These are phyloP conservation scores for Pythium aquatile DNA, from an alignment of 352 stramenopile species.

Conservation along the genomic window DNA sequence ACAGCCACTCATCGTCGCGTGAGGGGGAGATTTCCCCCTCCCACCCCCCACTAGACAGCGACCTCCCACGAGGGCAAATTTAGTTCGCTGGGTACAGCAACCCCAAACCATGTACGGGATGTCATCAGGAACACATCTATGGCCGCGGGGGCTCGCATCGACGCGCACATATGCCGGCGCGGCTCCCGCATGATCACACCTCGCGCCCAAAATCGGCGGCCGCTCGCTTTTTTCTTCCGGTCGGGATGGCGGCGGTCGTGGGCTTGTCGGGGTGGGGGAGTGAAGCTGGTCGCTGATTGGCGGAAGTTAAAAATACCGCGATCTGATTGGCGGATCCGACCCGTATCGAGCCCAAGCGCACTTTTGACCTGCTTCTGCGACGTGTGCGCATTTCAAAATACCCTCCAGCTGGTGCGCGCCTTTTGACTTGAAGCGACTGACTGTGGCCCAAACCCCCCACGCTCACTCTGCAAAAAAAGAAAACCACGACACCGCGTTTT, in stretches of 20 bases:
- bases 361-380: slow-evolving; percentile 27
- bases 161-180: neutral
- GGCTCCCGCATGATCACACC: neutral
- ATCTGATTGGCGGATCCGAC: slow-evolving; percentile 24
- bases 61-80: slow-evolving; percentile 1
- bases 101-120: neutral
- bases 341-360: slow-evolving; percentile 23
- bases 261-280: neutral
- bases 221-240: slow-evolving; percentile 2
- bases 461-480: slow-evolving; percentile 24
- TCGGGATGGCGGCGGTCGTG: neutral
- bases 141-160: neutral
- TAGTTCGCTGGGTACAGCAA: neutral
- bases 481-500: slow-evolving; percentile 11
- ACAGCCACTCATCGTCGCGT: slow-evolving; percentile 7
- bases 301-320: slow-evolving; percentile 26
- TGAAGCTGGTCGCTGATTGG: slow-evolving; percentile 22
- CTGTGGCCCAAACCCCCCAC: too few species aligned
- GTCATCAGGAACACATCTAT: neutral
- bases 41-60: slow-evolving; percentile 1
- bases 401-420: neutral
- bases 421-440: slow-evolving; percentile 9
- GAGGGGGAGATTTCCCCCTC: neutral
- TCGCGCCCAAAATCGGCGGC: slow-evolving; percentile 2
- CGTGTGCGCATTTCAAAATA: slow-evolving; percentile 25